Evolutionary conservation across 116 monocot species (phyloP), one percentile per base, ranked within the genome.

Genomic region (Trichopus zeylanicus): DNA sequence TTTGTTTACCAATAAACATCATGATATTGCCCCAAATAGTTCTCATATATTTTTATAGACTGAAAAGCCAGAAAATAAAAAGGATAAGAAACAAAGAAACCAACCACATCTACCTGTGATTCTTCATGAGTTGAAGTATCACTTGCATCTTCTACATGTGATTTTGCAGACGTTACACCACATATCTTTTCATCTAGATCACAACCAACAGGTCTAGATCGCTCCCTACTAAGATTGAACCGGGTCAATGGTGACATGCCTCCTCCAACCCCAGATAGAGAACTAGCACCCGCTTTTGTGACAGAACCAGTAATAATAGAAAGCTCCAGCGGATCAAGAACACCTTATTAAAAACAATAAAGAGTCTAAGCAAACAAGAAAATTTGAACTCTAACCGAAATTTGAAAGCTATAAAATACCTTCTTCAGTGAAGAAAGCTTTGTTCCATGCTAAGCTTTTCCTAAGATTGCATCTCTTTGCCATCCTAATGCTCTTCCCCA

Each of bases 371-470:
- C 13, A 29, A 49, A 4, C 16, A 20, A 5, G 37, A 63, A 32
- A 7, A 53, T 4, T 48, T n/a, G n/a, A n/a, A n/a, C n/a, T n/a
- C 56, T 1, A 46, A 24, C 38, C n/a, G n/a, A 60, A 34, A 18
- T 52, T 18, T 27, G 15, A 24, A 9, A 48, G 31, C 53, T 32
- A 4, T 6, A 5, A 27, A 18, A 19, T 51, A 94, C 86, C 94
- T 81, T 89, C 89, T 67, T 95, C 94, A 23, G 78, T 83, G 59
- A 86, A 81, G 64, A 95, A 95, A 33, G 94, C 89, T n/a, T 81
- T 75, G 67, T 95, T 95, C 94, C 94, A 95, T 26, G 94, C 86
- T 33, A 95, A 72, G 56, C 89, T 95, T 69, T 86, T 94, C 51
- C 89, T 86, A 51, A 89, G 8, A 39, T 81, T 83, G 59, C 42